These are phyloP conservation scores for Chaetomiaceae sp. DNA, from an alignment of 2,329 filamentous ascomycete genomes.

Conservation along the genomic window DNA sequence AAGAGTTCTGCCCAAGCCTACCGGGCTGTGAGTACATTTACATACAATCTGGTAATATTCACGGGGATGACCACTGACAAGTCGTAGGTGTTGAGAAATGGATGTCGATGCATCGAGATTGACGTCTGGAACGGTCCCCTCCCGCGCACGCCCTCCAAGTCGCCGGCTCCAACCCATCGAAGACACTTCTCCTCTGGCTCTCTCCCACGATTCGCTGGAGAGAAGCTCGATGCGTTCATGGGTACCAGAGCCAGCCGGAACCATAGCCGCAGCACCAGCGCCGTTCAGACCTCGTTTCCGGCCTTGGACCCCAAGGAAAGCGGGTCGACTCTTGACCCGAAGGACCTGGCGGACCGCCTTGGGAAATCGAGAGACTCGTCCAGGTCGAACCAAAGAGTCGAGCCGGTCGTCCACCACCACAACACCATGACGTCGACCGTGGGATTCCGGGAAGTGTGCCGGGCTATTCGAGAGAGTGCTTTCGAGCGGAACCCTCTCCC, in stretches of 20 bases:
- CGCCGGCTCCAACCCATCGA: conserved; percentile 40
- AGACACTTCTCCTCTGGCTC: conserved; percentile 41
- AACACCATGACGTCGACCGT: conserved; percentile 84
- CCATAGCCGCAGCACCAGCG: conserved; percentile 39
- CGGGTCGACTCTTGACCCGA: conserved; percentile 31
- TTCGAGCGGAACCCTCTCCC: conserved; percentile 74
- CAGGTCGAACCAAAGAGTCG: conserved; percentile 39
- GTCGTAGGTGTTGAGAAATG: conserved; percentile 61
- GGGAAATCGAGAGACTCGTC: conserved; percentile 22
- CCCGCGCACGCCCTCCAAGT: conserved; percentile 37
- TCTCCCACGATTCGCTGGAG: conserved; percentile 41
- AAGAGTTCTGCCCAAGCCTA: conserved; percentile 75
- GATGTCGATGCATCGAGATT: conserved; percentile 88
- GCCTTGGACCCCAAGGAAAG: conserved; percentile 22
- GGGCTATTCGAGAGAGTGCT: conserved; percentile 70
- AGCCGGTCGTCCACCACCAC: conserved; percentile 76
- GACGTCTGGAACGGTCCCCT: conserved; percentile 79
- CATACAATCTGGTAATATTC: background rate
- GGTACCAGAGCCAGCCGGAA: conserved; percentile 25
- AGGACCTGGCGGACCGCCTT: conserved; percentile 32
- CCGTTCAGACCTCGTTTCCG: conserved; percentile 27
- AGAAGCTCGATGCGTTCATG: conserved; percentile 34
- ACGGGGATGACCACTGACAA: conserved; percentile 3
- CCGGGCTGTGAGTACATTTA: conserved; percentile 54
- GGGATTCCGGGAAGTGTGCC: conserved; percentile 80